phyloP scores from a whole-genome alignment of 495 filamentous ascomycete species.

The Penicillium chermesinum region DNA sequence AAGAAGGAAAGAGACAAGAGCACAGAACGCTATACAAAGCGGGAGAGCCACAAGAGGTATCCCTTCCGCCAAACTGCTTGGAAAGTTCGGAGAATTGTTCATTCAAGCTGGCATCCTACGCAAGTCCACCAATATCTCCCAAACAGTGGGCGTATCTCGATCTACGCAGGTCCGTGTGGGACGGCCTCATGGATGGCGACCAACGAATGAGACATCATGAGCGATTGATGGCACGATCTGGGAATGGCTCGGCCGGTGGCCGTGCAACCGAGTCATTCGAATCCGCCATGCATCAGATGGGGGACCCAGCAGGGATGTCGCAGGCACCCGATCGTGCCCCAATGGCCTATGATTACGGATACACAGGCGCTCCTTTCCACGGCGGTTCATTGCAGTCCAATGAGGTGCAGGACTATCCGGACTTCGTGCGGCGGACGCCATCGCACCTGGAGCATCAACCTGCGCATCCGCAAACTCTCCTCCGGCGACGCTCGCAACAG shows the following conservation, averaged over 20 bases:
- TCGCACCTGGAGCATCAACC: background rate
- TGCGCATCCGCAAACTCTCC: constrained; percentile 15
- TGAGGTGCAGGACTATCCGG: constrained; percentile 43
- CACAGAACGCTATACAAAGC: background rate
- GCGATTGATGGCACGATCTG: constrained; percentile 25
- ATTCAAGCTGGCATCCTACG: constrained; percentile 57
- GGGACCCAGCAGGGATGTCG: constrained; percentile 30
- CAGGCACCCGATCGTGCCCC: constrained; percentile 29
- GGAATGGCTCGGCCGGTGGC: constrained; percentile 19
- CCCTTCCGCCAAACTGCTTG: background rate
- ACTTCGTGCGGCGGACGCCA: constrained; percentile 23
- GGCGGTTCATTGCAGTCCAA: constrained; percentile 36
- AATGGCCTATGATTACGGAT: constrained; percentile 42
- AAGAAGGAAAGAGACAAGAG: background rate
- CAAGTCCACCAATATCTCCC: constrained; percentile 54
- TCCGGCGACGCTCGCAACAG: constrained; percentile 7
- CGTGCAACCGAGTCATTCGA: constrained; percentile 33
- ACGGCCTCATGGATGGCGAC: constrained; percentile 64
- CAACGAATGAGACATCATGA: constrained; percentile 66
- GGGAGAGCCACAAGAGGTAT: background rate
- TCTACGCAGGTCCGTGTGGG: constrained; percentile 39
- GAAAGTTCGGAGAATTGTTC: too few species aligned
- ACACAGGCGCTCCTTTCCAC: constrained; percentile 37
- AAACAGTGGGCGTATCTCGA: constrained; percentile 48
- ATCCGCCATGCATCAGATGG: constrained; percentile 35